Percentiles rank a stretch among this genome's conserved stretches.
Conservation (phyloP, 2,329 filamentous ascomycete genomes). For the Penicillium sp. region DNA sequence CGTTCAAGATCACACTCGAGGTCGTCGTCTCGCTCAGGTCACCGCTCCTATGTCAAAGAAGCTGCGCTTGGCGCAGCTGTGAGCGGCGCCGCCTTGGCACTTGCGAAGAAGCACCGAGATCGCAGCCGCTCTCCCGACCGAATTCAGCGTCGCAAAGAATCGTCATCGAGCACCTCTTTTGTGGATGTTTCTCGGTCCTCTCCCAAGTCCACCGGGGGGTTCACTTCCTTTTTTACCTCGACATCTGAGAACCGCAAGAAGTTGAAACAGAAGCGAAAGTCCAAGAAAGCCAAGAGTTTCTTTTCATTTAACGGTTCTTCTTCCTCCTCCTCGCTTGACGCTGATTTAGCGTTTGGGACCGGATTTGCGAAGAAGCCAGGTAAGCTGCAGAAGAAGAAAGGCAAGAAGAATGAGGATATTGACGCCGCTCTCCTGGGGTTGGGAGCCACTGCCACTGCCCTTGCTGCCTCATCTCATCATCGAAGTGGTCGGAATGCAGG, state of each 20-base stretch:
- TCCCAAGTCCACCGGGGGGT: conserved; percentile 47
- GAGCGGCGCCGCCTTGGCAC: conserved; percentile 24
- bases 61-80: conserved; percentile 36
- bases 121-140: conserved; percentile 35
- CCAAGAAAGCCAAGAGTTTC: conserved; percentile 45
- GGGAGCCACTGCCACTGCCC: conserved; percentile 42
- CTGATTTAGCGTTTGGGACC: conserved; percentile 61
- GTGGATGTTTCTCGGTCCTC: conserved; percentile 60
- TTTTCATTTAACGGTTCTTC: conserved; percentile 57
- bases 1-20: conserved; percentile 40
- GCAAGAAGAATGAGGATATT: conserved; percentile 30
- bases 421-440: conserved; percentile 45
- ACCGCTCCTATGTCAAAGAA: conserved; percentile 27
- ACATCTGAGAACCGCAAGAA: conserved; percentile 49
- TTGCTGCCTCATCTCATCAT: conserved; percentile 37
- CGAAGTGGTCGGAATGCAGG: conserved; percentile 32
- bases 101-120: conserved; percentile 20
- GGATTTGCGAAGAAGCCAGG: conserved; percentile 43
- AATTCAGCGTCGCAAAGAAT: conserved; percentile 31
- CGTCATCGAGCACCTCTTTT: conserved; percentile 54
- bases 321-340: conserved; percentile 62
- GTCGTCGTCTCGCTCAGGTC: conserved; percentile 26
- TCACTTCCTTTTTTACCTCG: conserved; percentile 59
- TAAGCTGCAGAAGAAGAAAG: conserved; percentile 33
- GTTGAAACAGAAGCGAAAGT: conserved; percentile 41